Evolutionary conservation across 768 basidiomycete genomes (phyloP).

Genomic region (Lentinula sp.): DNA sequence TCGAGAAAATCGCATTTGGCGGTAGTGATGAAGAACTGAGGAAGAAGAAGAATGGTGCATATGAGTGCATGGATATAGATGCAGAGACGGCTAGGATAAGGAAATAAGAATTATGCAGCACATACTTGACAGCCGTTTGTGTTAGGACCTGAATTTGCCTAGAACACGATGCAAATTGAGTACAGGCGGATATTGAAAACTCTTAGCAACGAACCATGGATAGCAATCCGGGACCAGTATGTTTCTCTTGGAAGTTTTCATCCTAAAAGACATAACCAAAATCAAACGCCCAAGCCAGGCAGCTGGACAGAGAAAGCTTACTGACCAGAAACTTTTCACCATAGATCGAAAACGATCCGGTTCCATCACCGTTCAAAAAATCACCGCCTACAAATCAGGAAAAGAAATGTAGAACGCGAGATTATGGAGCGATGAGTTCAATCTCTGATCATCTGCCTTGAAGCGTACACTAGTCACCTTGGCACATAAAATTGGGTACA

Average conservation of each 20-base stretch:
- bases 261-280: constrained; percentile 42
- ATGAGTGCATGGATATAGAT: not conserved
- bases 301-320: not conserved
- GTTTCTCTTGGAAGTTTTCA: constrained; percentile 92
- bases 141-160: constrained; percentile 94
- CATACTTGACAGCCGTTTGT: constrained; percentile 88
- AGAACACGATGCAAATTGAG: constrained; percentile 1
- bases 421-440: not conserved
- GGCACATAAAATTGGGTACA: constrained; percentile 94
- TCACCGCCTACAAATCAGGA: constrained; percentile 63
- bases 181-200: constrained; percentile 1
- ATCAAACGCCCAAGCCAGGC: too few species aligned
- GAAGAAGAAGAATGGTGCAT: not conserved
- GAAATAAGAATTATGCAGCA: not conserved
- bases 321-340: constrained; percentile 87
- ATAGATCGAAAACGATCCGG: constrained; percentile 95
- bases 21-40: constrained; percentile 94
- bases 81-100: not conserved
- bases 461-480: constrained; percentile 44
- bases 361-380: constrained; percentile 91
- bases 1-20: constrained; percentile 94
- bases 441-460: not conserved
- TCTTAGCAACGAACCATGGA: constrained; percentile 66
- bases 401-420: too few species aligned
- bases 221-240: constrained; percentile 77